These are phyloP conservation scores for Dendrobium nobile DNA, from an alignment of 106 monocot species.

Conservation along the genomic window DNA sequence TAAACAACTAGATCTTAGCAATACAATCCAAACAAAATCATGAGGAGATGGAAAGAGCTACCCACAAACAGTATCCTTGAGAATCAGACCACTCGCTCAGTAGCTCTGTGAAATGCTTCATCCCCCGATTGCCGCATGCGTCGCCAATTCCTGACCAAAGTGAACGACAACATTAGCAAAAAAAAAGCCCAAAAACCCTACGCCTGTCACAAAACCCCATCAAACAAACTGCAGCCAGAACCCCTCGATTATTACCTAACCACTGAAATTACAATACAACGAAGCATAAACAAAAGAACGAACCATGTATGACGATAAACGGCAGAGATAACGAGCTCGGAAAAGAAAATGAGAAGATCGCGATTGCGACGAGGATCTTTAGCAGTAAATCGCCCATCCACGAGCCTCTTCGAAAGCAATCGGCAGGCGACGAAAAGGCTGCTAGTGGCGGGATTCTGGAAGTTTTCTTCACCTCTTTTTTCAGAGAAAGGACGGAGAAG, in stretches of 20 bases:
- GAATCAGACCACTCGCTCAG: constrained; percentile 32
- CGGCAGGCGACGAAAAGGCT: not conserved
- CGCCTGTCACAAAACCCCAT: not conserved
- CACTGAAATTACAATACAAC: not conserved
- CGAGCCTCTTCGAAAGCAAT: not conserved
- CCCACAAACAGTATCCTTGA: constrained; percentile 40
- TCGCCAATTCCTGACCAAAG: constrained; percentile 35
- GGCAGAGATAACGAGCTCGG: constrained; percentile 29
- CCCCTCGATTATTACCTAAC: not conserved
- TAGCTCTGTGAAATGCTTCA: constrained; percentile 30
- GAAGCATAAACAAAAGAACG: not conserved
- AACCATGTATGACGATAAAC: constrained; percentile 52
- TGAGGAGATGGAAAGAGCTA: not conserved
- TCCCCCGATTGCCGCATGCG: constrained; percentile 31
- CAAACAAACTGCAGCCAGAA: not conserved
- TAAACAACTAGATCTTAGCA: not conserved
- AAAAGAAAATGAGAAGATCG: not conserved
- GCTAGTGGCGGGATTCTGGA: not conserved
- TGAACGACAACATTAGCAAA: not conserved
- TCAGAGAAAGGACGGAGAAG: not conserved
- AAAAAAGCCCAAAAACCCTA: not conserved
- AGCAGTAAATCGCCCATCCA: not conserved
- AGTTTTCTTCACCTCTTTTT: not conserved
- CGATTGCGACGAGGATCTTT: constrained; percentile 3
- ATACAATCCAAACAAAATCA: not conserved